Evolutionary conservation across 1,284 basidiomycete species (phyloP), one percentile per base, ranked within the genome.

Genomic region (Ceratobasidium sp.): DNA sequence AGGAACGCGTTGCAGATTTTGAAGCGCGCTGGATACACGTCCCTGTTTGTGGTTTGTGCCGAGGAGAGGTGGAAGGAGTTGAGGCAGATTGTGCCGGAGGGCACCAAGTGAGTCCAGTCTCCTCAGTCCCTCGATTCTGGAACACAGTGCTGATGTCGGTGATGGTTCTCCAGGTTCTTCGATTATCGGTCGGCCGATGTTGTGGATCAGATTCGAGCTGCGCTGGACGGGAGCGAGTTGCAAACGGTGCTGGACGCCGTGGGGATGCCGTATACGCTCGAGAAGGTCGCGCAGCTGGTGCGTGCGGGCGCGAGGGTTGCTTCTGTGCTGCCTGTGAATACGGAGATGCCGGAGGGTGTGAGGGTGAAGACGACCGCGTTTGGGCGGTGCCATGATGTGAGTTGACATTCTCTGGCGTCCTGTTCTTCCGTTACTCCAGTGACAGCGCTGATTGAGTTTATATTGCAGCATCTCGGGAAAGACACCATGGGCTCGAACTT

Each of bases 341-440:
- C 67, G 5, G 54, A 54, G 6, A 71, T 71, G 67, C 54, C 67
- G n/a, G 67, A 71, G 17, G 67, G 67, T 19, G 67, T 71, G 5
- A 56, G 59, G 45, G 41, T 71, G 17, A 71, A 60, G 45, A 56
- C 54, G 53, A 56, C 54, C 22, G 59, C 29, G 56, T 71, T 71
- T 71, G 56, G 56, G 1, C 36, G 44, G 27, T 71, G 67, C n/a
- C 53, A 71, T 47, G 67, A 60, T 24, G 67, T 71, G 45, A 56
- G 67, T 71, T 41, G n/a, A n/a, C n/a, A n/a, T n/a, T n/a, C 9
- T 47, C 45, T 47, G 9, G 45, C 9, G 19, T 47, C 9, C 45
- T 44, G 60, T 47, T 45, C 60, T 17, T n/a, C 60, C 33, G 7
- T 45, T 45, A 15, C 60, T 41, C 27, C 45, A 44, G 41, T 6